A percentile compares a stretch with the other conserved stretches of the same genome.
phyloP scores from a whole-genome alignment of 371 early-diverging fungal species.

The Coemansia sp. region DNA sequence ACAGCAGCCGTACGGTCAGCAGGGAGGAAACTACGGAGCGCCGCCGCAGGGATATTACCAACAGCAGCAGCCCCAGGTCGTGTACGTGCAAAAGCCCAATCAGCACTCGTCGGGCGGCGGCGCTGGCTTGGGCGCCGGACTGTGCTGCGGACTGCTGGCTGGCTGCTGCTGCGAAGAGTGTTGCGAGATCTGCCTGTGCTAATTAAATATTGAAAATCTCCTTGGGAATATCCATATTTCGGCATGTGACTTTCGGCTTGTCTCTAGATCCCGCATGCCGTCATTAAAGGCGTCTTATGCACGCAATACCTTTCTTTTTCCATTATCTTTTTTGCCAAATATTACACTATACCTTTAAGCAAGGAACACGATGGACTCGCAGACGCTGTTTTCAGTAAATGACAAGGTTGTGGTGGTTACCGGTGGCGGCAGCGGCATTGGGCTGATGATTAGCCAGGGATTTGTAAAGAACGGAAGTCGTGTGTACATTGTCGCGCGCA shows the following conservation, averaged over 20 bases:
- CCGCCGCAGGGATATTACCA: slow-evolving; percentile 12
- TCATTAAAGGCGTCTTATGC: background rate
- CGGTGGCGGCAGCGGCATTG: slow-evolving; percentile 79
- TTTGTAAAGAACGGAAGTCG: slow-evolving; percentile 73
- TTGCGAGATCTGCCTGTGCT: slow-evolving; percentile 1
- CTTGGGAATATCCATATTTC: too few species aligned
- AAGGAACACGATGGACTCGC: slow-evolving; percentile 52
- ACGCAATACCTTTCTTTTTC: background rate
- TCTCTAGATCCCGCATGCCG: too few species aligned
- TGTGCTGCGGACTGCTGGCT: slow-evolving; percentile 9
- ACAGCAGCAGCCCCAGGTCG: slow-evolving; percentile 25
- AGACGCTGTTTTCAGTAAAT: slow-evolving; percentile 70
- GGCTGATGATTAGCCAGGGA: slow-evolving; percentile 72
- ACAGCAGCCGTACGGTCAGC: slow-evolving; percentile 12
- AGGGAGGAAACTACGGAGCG: background rate
- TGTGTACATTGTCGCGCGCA: slow-evolving; percentile 75
- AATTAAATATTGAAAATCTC: background rate
- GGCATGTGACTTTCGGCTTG: too few species aligned
- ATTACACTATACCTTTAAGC: background rate
- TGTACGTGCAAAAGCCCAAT: slow-evolving; percentile 26
- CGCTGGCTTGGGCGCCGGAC: slow-evolving; percentile 1
- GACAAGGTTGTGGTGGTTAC: slow-evolving; percentile 89
- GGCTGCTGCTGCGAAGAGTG: slow-evolving; percentile 9
- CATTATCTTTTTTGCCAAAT: background rate
- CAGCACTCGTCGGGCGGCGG: slow-evolving; percentile 2